These are phyloP conservation scores for Tulasnella sp. DNA, from an alignment of 768 basidiomycete genomes.

Conservation along the genomic window DNA sequence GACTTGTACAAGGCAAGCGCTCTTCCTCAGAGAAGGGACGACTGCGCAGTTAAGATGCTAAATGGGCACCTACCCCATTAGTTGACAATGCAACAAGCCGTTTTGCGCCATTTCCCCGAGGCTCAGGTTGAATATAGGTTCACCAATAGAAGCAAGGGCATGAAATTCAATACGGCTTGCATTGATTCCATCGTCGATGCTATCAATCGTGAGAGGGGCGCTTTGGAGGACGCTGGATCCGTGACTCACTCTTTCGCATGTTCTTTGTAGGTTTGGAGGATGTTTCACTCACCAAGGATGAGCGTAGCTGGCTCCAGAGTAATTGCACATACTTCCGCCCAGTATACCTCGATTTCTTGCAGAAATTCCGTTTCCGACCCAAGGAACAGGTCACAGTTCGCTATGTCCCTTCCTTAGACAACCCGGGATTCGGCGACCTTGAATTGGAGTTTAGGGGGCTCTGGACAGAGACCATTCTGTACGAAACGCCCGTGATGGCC, in stretches of 20 bases:
- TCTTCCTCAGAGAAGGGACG: neutral
- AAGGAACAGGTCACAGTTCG: slow-evolving; percentile 63
- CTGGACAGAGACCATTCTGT: slow-evolving; percentile 86
- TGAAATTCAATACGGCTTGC: slow-evolving; percentile 67
- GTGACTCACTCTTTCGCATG: slow-evolving; percentile 21
- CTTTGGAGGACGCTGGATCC: slow-evolving; percentile 1
- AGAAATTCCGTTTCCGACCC: slow-evolving; percentile 69
- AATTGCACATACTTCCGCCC: slow-evolving; percentile 75
- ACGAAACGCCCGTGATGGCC: slow-evolving; percentile 96
- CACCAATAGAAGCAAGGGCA: slow-evolving; percentile 70
- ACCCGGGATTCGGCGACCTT: slow-evolving; percentile 55
- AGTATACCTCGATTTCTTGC: slow-evolving; percentile 77
- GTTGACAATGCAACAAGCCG: slow-evolving; percentile 96
- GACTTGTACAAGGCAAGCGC: slow-evolving; percentile 87
- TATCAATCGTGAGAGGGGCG: slow-evolving; percentile 56
- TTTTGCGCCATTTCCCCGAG: slow-evolving; percentile 74
- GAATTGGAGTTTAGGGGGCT: slow-evolving; percentile 73
- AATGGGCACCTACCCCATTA: slow-evolving; percentile 42
- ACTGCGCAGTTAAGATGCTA: slow-evolving; percentile 24
- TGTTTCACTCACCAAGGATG: slow-evolving; percentile 61
- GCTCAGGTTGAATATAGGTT: slow-evolving; percentile 74
- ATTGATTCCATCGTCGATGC: slow-evolving; percentile 61
- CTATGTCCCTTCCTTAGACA: slow-evolving; percentile 56
- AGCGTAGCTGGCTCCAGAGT: slow-evolving; percentile 65
- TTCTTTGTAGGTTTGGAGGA: slow-evolving; percentile 62